Conservation (phyloP, 2,329 filamentous ascomycete species). For the Clarireedia homoeocarpa region DNA sequence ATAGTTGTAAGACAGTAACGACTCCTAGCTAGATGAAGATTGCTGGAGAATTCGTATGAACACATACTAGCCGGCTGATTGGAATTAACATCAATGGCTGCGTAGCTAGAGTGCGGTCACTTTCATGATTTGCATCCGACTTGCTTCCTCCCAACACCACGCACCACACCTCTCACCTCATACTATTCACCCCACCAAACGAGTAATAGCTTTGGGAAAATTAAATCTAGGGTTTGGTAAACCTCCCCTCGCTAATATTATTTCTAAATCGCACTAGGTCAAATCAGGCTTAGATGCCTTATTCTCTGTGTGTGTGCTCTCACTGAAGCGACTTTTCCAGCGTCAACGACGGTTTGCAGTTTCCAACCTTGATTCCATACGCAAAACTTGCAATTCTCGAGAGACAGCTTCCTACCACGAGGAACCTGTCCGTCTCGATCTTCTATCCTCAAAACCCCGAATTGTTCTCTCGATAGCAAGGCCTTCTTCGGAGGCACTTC, state of each 20-base stretch:
- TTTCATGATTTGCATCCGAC: too few species aligned
- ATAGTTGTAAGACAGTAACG: too few species aligned
- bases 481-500: slow-evolving; percentile 33
- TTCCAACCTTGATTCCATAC: slow-evolving; percentile 9
- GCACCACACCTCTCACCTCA: not conserved
- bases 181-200: not conserved
- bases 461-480: slow-evolving; percentile 32
- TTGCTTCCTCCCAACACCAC: not conserved
- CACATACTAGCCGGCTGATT: too few species aligned
- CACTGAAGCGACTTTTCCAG: slow-evolving; percentile 5
- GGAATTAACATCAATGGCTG: not conserved
- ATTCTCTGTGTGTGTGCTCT: slow-evolving; percentile 1
- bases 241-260: slow-evolving; percentile 5
- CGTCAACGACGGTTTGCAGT: slow-evolving; percentile 8
- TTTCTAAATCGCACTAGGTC: not conserved
- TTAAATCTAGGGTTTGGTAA: not conserved
- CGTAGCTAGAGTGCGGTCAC: not conserved
- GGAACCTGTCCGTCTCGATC: slow-evolving; percentile 32
- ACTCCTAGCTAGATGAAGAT: too few species aligned
- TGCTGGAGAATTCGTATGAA: too few species aligned
- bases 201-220: not conserved
- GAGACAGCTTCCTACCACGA: slow-evolving; percentile 32
- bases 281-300: slow-evolving; percentile 9
- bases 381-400: slow-evolving; percentile 22
- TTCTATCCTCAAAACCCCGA: slow-evolving; percentile 19